Evolutionary conservation across 306 rosid species (phyloP).

Genomic region (Datisca glomerata): DNA sequence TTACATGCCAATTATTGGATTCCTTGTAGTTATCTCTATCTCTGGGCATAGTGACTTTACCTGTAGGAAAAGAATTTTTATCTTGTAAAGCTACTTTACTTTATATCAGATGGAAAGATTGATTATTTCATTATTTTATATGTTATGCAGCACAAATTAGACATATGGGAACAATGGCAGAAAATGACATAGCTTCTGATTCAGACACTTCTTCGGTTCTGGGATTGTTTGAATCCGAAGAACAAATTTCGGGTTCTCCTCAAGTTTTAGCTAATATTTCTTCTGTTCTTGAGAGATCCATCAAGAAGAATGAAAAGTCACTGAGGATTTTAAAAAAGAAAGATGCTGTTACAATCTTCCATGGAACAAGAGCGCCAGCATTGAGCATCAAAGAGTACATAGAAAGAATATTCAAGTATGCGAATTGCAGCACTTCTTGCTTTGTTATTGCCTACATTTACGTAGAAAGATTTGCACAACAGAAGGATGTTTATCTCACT

Average conservation of each 20-base stretch:
- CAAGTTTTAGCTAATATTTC: conserved; percentile 20
- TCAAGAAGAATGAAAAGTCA: conserved; percentile 31
- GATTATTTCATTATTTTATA: neutral
- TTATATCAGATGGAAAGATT: conserved; percentile 1
- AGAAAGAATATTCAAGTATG: conserved; percentile 48
- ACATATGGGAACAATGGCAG: conserved; percentile 16
- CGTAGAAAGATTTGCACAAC: conserved; percentile 38
- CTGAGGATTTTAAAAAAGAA: conserved; percentile 12
- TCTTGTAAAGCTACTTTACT: neutral
- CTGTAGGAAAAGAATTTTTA: conserved; percentile 3
- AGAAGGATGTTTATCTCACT: conserved; percentile 31
- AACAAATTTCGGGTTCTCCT: conserved; percentile 14
- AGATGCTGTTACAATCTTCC: conserved; percentile 34
- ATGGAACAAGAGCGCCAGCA: conserved; percentile 36
- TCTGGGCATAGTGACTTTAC: neutral
- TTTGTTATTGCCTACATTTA: conserved; percentile 54
- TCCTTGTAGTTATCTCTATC: neutral
- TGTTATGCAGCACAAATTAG: conserved; percentile 3
- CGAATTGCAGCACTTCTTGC: conserved; percentile 45
- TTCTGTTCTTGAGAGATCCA: conserved; percentile 28
- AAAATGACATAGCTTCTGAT: conserved; percentile 4
- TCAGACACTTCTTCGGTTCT: conserved; percentile 16
- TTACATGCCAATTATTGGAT: neutral
- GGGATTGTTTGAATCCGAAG: conserved; percentile 15
- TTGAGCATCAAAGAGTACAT: conserved; percentile 36